phyloP scores from a whole-genome alignment of 2,329 filamentous ascomycete genomes.

The Aspergillus sp. region DNA sequence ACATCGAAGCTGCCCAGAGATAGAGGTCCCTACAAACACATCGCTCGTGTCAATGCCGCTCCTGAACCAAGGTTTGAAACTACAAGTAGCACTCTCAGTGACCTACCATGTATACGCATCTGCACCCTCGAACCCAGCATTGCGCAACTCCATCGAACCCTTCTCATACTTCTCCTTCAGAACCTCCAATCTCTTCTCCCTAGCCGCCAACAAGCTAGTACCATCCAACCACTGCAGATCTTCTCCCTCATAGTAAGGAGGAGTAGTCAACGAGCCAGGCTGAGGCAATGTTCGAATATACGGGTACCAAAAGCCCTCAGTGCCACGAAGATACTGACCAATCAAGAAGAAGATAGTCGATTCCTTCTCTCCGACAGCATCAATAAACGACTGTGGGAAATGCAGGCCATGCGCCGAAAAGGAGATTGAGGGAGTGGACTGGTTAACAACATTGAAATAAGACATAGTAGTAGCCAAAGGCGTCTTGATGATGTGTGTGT shows the following conservation, averaged over 20 bases:
- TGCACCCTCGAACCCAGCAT: constrained; percentile 32
- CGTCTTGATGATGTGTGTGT: constrained; percentile 39
- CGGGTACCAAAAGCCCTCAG: constrained; percentile 65
- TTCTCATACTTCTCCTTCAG: constrained; percentile 43
- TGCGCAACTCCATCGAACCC: constrained; percentile 32
- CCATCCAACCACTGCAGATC: constrained; percentile 56
- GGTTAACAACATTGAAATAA: constrained; percentile 39
- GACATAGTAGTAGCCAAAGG: constrained; percentile 40
- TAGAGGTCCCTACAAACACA: constrained; percentile 42
- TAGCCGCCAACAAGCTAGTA: constrained; percentile 37
- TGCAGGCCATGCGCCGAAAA: constrained; percentile 36
- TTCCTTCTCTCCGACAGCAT: constrained; percentile 57
- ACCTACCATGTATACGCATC: constrained; percentile 44
- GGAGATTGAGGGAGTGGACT: constrained; percentile 10
- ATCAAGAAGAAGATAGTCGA: constrained; percentile 68
- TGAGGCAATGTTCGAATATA: constrained; percentile 69
- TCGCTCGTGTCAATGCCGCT: background rate
- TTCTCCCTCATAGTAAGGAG: constrained; percentile 64
- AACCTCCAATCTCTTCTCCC: constrained; percentile 35
- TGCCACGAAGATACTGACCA: constrained; percentile 63
- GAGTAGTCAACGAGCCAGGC: constrained; percentile 61
- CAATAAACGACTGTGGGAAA: constrained; percentile 56
- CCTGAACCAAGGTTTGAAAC: background rate
- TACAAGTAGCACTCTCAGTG: background rate
- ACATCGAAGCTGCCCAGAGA: constrained; percentile 49